Percentiles rank a stretch among this genome's conserved stretches.
phyloP scores from a whole-genome alignment of 225 moss, liverwort and hornwort species.

The Polytrichum formosum region DNA sequence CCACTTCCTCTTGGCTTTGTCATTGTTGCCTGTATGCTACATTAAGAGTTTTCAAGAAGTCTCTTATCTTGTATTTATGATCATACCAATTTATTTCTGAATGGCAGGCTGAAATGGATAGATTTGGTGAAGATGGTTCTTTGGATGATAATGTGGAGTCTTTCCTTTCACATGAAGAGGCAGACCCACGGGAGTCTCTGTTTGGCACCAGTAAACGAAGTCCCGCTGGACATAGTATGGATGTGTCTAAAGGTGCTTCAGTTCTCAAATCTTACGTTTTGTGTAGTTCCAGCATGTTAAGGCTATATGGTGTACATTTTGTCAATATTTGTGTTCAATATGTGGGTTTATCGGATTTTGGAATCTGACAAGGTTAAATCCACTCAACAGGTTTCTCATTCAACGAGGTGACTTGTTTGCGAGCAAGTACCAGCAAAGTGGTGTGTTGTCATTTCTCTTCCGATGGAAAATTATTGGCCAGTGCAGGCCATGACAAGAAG shows the following conservation, averaged over 20 bases:
- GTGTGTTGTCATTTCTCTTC: slow-evolving; percentile 99
- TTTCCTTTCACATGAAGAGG: slow-evolving; percentile 95
- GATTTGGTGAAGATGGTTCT: slow-evolving; percentile 91
- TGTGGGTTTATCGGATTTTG: neutral
- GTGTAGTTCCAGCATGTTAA: neutral
- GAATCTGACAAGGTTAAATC: neutral
- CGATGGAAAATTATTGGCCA: slow-evolving; percentile 94
- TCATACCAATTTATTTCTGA: slow-evolving; percentile 3
- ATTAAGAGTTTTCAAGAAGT: no score
- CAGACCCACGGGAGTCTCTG: slow-evolving; percentile 90
- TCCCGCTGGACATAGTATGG: slow-evolving; percentile 99
- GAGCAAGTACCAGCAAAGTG: slow-evolving; percentile 96
- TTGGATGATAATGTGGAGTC: slow-evolving; percentile 97
- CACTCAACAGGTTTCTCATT: slow-evolving; percentile 81
- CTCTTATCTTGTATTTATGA: no score
- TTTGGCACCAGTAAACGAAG: slow-evolving; percentile 96
- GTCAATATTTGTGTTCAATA: neutral
- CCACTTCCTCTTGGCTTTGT: no score
- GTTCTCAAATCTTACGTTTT: slow-evolving; percentile 10
- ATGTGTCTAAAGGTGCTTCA: slow-evolving; percentile 86
- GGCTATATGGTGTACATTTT: neutral
- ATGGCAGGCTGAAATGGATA: slow-evolving; percentile 87
- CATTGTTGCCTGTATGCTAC: no score
- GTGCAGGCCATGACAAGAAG: slow-evolving; percentile 99
- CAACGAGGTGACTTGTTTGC: slow-evolving; percentile 93